Percentiles rank a stretch among this genome's conserved stretches.
These are phyloP conservation scores for Acephala macrosclerotiorum DNA, from an alignment of 2,329 filamentous ascomycete genomes.

Conservation along the genomic window DNA sequence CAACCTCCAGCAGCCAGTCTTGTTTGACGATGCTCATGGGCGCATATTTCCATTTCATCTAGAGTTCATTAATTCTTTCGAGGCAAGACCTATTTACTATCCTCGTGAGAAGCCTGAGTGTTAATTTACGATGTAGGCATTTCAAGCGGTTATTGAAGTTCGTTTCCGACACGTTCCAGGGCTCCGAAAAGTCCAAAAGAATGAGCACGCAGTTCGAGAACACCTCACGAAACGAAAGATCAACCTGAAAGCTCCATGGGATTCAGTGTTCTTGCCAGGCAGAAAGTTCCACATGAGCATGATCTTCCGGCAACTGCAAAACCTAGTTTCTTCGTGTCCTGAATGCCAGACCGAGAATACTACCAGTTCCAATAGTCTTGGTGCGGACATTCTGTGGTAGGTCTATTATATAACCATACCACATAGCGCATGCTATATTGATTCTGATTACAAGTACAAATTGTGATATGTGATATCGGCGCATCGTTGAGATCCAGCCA, in stretches of 20 bases:
- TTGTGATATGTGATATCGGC: not conserved
- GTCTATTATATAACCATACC: not conserved
- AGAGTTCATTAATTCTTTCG: not conserved
- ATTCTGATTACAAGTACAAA: not conserved
- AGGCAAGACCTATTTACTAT: not conserved
- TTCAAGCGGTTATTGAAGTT: not conserved
- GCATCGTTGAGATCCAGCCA: not conserved
- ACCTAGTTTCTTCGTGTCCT: not conserved
- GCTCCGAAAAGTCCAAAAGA: not conserved
- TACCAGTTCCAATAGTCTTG: too few relatives aligned
- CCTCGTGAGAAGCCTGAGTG: not conserved
- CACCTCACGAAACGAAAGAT: not conserved
- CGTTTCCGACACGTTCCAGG: not conserved
- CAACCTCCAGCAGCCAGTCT: not conserved
- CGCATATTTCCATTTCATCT: not conserved
- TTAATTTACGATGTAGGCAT: not conserved
- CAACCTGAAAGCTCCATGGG: not conserved
- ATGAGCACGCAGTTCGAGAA: not conserved
- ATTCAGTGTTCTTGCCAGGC: not conserved
- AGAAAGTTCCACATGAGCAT: constrained; percentile 2
- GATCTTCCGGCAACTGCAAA: not conserved
- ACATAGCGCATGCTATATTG: not conserved
- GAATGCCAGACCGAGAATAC: not conserved
- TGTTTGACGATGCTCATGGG: not conserved
- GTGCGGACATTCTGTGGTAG: not conserved